Percentiles rank a stretch among this genome's conserved stretches.
These are phyloP conservation scores for Venturia pyrina DNA, from an alignment of 2,329 filamentous ascomycete genomes.

Conservation along the genomic window DNA sequence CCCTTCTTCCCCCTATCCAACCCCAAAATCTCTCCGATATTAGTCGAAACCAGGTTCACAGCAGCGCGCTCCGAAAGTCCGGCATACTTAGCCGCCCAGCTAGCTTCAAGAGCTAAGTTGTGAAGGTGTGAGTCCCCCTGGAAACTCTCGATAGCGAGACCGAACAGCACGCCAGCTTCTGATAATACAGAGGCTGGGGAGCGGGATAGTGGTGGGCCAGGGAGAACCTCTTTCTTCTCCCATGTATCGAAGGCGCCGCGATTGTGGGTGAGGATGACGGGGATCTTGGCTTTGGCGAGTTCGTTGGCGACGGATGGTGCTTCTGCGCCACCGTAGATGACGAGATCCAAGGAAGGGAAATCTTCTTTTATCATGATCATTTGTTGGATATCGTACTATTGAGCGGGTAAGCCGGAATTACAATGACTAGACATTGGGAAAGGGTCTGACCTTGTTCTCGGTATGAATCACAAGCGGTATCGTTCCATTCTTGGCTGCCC, in stretches of 20 bases:
- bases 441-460: slow-evolving; percentile 26
- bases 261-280: slow-evolving; percentile 42
- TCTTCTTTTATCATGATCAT: slow-evolving; percentile 50
- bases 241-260: slow-evolving; percentile 39
- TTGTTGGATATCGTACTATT: slow-evolving; percentile 46
- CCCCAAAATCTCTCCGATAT: slow-evolving; percentile 50
- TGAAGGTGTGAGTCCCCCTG: slow-evolving; percentile 38
- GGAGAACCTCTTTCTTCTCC: slow-evolving; percentile 53
- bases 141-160: slow-evolving; percentile 52
- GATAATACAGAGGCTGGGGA: slow-evolving; percentile 50
- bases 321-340: slow-evolving; percentile 54
- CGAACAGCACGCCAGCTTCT: slow-evolving; percentile 48
- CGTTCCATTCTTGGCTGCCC: slow-evolving; percentile 27
- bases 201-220: slow-evolving; percentile 56
- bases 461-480: slow-evolving; percentile 33
- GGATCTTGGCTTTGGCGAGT: slow-evolving; percentile 46
- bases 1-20: slow-evolving; percentile 18
- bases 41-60: slow-evolving; percentile 46
- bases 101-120: slow-evolving; percentile 46
- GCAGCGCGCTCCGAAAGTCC: slow-evolving; percentile 45
- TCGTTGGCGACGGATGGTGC: slow-evolving; percentile 49
- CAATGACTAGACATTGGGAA: neutral
- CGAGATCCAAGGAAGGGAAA: slow-evolving; percentile 30
- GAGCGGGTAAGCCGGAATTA: neutral
- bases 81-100: slow-evolving; percentile 39